Percentiles rank a stretch among this genome's conserved stretches.
phyloP scores from a whole-genome alignment of 495 filamentous ascomycete genomes.

The Hypoxylon fragiforme region DNA sequence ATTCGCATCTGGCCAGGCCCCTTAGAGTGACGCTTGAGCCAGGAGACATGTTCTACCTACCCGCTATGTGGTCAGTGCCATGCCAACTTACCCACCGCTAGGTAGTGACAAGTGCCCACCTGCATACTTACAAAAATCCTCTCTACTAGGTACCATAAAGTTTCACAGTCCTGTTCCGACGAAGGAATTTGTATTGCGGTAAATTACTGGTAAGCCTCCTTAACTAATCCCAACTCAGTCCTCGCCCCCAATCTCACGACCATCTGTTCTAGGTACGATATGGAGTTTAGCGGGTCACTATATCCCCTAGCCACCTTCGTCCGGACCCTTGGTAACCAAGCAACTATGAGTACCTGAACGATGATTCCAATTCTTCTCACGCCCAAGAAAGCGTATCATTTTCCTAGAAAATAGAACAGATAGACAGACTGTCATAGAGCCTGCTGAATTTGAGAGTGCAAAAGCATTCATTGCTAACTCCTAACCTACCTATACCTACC shows the following conservation, averaged over 20 bases:
- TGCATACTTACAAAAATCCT: neutral
- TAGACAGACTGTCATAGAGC: too few species aligned
- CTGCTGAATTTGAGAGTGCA: too few species aligned
- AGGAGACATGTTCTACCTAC: slow-evolving; percentile 83
- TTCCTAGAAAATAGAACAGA: too few species aligned
- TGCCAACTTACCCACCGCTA: too few species aligned
- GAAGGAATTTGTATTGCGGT: slow-evolving; percentile 73
- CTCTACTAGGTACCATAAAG: slow-evolving; percentile 59
- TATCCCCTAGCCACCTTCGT: slow-evolving; percentile 60
- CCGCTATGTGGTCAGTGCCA: slow-evolving; percentile 67
- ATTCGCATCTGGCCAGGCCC: slow-evolving; percentile 57
- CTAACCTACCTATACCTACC: too few species aligned
- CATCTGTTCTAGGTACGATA: slow-evolving; percentile 60
- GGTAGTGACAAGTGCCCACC: too few species aligned
- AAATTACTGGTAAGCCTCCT: slow-evolving; percentile 70
- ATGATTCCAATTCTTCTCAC: too few species aligned
- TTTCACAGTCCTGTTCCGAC: slow-evolving; percentile 63
- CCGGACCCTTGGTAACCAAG: slow-evolving; percentile 38
- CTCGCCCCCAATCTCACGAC: slow-evolving; percentile 2
- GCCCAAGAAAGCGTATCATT: too few species aligned
- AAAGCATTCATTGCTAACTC: too few species aligned
- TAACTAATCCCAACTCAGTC: neutral
- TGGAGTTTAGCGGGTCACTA: slow-evolving; percentile 65
- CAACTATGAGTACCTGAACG: slow-evolving; percentile 4
- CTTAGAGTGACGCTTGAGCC: slow-evolving; percentile 62